Percentiles rank a stretch among this genome's conserved stretches.
Conservation (phyloP, 805 yeast species). For the Pichia manshurica region DNA sequence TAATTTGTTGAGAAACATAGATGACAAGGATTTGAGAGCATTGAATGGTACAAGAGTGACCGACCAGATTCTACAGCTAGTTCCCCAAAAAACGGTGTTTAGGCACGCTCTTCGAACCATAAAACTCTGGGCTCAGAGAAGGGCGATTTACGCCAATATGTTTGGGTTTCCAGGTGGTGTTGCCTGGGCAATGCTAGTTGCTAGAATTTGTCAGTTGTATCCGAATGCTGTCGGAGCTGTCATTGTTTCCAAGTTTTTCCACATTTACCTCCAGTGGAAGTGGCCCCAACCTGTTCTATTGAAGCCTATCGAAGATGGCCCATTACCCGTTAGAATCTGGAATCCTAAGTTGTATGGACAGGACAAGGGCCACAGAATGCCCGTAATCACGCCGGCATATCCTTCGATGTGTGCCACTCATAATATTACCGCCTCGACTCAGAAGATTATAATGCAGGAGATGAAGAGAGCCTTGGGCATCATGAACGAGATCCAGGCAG, state of each 20-base stretch:
- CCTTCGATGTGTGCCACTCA: constrained; percentile 99
- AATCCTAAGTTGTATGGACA: constrained; percentile 86
- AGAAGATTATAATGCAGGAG: constrained; percentile 73
- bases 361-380: constrained; percentile 91
- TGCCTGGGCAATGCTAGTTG: constrained; percentile 99
- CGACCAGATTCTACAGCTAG: constrained; percentile 82
- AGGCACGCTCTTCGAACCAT: constrained; percentile 89
- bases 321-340: constrained; percentile 94
- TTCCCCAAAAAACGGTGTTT: constrained; percentile 90
- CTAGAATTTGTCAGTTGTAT: constrained; percentile 91
- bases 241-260: constrained; percentile 83
- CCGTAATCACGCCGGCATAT: constrained; percentile 96
- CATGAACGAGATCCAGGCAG: constrained; percentile 59
- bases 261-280: constrained; percentile 81
- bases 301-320: constrained; percentile 94
- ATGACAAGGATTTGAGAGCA: constrained; percentile 85
- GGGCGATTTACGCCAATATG: constrained; percentile 91
- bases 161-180: constrained; percentile 99
- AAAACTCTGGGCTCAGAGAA: constrained; percentile 93
- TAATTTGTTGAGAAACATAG: constrained; percentile 76
- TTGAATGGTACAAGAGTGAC: constrained; percentile 96
- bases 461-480: constrained; percentile 68
- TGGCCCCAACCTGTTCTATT: constrained; percentile 98
- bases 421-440: constrained; percentile 85
- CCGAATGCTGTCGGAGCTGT: constrained; percentile 95